These are phyloP conservation scores for Canna indica DNA, from an alignment of 176 grass and related monocot genomes.

Conservation along the genomic window DNA sequence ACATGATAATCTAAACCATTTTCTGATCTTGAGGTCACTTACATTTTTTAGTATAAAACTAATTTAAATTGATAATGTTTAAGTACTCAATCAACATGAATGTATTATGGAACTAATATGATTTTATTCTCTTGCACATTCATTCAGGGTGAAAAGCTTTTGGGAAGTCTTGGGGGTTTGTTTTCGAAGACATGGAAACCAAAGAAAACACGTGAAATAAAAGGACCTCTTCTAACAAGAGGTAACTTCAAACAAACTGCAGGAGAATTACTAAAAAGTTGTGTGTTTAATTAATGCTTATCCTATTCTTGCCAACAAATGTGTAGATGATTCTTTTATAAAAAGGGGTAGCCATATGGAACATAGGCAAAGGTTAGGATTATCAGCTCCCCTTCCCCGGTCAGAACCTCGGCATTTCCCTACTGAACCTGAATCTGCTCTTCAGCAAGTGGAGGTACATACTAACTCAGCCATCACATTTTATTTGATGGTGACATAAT, in stretches of 20 bases:
- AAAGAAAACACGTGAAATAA: constrained; percentile 75
- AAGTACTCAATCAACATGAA: too few species aligned
- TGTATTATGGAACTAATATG: too few species aligned
- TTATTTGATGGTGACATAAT: background rate
- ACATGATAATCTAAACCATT: background rate
- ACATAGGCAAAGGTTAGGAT: constrained; percentile 63
- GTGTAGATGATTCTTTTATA: constrained; percentile 59
- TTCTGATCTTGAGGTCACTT: background rate
- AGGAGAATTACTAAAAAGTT: background rate
- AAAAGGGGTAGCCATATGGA: constrained; percentile 44
- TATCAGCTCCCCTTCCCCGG: constrained; percentile 33
- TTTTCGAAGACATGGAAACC: constrained; percentile 91
- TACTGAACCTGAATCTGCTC: constrained; percentile 32
- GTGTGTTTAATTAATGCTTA: background rate
- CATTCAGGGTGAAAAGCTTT: constrained; percentile 79
- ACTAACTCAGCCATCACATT: background rate
- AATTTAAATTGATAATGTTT: too few species aligned
- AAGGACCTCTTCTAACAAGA: constrained; percentile 43
- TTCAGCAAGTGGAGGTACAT: constrained; percentile 71
- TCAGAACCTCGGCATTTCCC: constrained; percentile 25
- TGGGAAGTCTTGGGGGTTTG: constrained; percentile 81
- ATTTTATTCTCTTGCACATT: background rate
- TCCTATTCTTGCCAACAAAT: constrained; percentile 1
- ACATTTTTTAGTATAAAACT: too few species aligned
- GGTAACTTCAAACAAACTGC: constrained; percentile 25